Evolutionary conservation across 2,329 filamentous ascomycete species (phyloP).

Genomic region (Hymenoscyphus linearis): DNA sequence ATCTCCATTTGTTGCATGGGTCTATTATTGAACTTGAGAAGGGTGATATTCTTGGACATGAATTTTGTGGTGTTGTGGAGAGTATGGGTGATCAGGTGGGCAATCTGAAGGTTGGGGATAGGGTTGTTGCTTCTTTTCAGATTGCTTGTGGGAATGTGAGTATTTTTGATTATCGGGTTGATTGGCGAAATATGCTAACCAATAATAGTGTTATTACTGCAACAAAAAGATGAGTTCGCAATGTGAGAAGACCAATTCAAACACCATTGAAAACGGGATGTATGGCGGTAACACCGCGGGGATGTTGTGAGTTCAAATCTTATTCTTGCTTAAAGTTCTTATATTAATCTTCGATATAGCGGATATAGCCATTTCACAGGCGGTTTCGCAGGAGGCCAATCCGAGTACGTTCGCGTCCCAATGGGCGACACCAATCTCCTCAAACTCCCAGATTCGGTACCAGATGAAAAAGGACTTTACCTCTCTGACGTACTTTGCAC

Average conservation of each 20-base stretch:
- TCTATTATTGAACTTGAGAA: slow-evolving; percentile 42
- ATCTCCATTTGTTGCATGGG: slow-evolving; percentile 35
- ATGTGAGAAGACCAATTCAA: slow-evolving; percentile 75
- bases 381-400: slow-evolving; percentile 82
- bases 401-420: slow-evolving; percentile 80
- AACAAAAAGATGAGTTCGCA: slow-evolving; percentile 71
- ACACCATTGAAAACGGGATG: slow-evolving; percentile 65
- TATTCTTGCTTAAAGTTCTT: background rate
- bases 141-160: slow-evolving; percentile 61
- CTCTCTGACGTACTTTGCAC: slow-evolving; percentile 77
- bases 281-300: slow-evolving; percentile 9
- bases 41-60: slow-evolving; percentile 49
- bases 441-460: slow-evolving; percentile 70
- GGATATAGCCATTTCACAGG: slow-evolving; percentile 76
- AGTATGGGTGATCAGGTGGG: slow-evolving; percentile 45
- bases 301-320: background rate
- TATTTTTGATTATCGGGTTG: slow-evolving; percentile 9
- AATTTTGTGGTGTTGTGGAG: slow-evolving; percentile 47
- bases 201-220: slow-evolving; percentile 65
- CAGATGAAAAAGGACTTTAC: slow-evolving; percentile 75
- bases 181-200: background rate
- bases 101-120: slow-evolving; percentile 52
- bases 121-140: slow-evolving; percentile 83
- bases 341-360: slow-evolving; percentile 56
- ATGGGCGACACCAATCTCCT: slow-evolving; percentile 76